These are phyloP conservation scores for Phialocephala subalpina DNA, from an alignment of 2,329 filamentous ascomycete genomes.

Conservation along the genomic window DNA sequence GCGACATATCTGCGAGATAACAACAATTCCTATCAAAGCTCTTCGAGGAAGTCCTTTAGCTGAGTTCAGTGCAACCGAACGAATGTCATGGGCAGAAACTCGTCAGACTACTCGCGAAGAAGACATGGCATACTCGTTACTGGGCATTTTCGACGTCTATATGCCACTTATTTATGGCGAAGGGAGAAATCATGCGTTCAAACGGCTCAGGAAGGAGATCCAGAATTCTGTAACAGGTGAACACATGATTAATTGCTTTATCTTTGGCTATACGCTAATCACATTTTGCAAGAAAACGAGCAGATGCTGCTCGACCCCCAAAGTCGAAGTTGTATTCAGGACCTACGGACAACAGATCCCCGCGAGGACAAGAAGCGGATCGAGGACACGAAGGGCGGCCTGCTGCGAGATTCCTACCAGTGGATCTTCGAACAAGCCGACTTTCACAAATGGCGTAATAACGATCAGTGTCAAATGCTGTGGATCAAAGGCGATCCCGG, in stretches of 20 bases:
- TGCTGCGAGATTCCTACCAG: constrained; percentile 19
- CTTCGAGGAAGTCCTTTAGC: too few relatives aligned
- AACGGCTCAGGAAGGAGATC: not conserved
- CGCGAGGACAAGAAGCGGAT: constrained; percentile 24
- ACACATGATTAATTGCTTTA: not conserved
- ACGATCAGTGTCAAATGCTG: constrained; percentile 14
- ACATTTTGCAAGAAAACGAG: not conserved
- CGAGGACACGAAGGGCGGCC: constrained; percentile 33
- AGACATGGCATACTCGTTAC: not conserved
- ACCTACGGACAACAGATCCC: constrained; percentile 18
- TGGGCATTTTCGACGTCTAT: not conserved
- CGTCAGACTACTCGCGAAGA: not conserved
- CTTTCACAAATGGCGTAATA: constrained; percentile 20
- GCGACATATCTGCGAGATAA: not conserved
- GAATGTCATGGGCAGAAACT: too few relatives aligned
- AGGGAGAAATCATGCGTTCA: not conserved
- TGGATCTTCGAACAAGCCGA: constrained; percentile 26
- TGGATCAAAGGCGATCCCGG: constrained; percentile 26
- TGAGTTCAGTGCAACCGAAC: too few relatives aligned
- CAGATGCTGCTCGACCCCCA: not conserved
- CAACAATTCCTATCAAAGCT: not conserved
- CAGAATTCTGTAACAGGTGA: not conserved
- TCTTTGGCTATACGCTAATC: not conserved
- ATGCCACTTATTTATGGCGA: too few relatives aligned
- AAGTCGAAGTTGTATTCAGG: constrained; percentile 5